A percentile compares a stretch with the other conserved stretches of the same genome.
phyloP scores from a whole-genome alignment of 352 stramenopile genomes.

The Pythium periplocum region DNA sequence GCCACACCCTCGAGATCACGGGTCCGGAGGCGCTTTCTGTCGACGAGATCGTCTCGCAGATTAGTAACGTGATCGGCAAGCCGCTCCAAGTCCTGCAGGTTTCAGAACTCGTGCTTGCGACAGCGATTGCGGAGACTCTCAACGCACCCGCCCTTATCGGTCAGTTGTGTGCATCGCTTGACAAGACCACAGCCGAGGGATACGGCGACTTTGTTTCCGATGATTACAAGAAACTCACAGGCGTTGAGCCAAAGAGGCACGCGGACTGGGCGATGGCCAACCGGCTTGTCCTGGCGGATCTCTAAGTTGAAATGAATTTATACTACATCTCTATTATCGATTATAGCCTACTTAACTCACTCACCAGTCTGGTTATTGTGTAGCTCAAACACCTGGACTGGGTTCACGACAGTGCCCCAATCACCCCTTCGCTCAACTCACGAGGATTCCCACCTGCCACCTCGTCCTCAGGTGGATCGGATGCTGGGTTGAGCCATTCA shows the following conservation, averaged over 20 bases:
- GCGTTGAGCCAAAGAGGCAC: conserved; percentile 11
- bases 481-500: too few relatives aligned
- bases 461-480: too few relatives aligned
- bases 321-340: too few relatives aligned
- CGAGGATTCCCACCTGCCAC: too few relatives aligned
- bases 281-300: not conserved
- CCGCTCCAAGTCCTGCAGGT: conserved; percentile 4
- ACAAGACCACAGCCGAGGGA: conserved; percentile 12
- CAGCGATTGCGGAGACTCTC: not conserved
- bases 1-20: not conserved
- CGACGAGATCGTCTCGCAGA: conserved; percentile 2
- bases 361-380: too few relatives aligned
- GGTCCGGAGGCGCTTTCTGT: not conserved
- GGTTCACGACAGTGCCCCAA: too few relatives aligned
- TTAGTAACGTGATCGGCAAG: not conserved
- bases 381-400: too few relatives aligned
- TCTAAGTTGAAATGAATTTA: too few relatives aligned
- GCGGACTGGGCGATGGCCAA: conserved; percentile 12
- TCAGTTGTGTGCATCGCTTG: conserved; percentile 12
- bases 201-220: not conserved
- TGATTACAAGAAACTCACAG: conserved; percentile 19
- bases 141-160: not conserved
- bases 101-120: conserved; percentile 1
- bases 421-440: too few relatives aligned
- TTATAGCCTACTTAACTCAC: too few relatives aligned